Base-by-base conservation (phyloP, 108 stramenopile genomes). In the Schizochytrium sp. region DNA sequence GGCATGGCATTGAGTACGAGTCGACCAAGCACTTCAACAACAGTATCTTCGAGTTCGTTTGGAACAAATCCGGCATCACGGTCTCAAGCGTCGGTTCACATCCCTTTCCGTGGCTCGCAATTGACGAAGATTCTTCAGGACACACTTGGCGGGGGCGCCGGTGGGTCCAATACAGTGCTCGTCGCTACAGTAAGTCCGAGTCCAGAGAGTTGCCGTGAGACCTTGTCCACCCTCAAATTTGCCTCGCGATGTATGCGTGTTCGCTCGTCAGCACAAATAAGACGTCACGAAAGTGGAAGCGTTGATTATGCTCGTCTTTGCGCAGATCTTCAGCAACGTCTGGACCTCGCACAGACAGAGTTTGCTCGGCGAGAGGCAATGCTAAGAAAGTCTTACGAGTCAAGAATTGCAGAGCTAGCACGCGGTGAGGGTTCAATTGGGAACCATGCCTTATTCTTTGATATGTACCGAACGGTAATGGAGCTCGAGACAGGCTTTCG, bases 111-210 rank as follows among this genome's bases (percentile, higher is more conserved):
- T 69, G 95, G 95, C 90, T 91, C 93, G 88, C 93, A 93, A 60
- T 90, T 96, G 87, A 96, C 95, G 46, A 94, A 94, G 92, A 91
- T 96, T 8, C 92, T 96, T 93, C 91, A 90, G 69, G 95, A 95
- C 88, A 91, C 90, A 46, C 91, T 96, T 61, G 94, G 94, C 46
- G 94, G 95, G 12, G 90, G 93, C 17, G 49, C 76, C 19, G 64
- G 64, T 0, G 76, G 76, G 28, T 83, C 50, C 72, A 93, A 94
- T 61, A 96, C 95, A 90, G 94, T 95, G 46, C 93, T 96, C n/a
- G 89, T 96, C 56, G 94, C 95, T 17, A 89, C 93, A 87, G 92
- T 92, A 76, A 90, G 90, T 19, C 96, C 96, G 2, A 94, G 95
- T 3, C 95, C 94, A 72, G 93, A 94, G 61, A 95, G 95, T 90